Evolutionary conservation across 1,284 basidiomycete species (phyloP).

Genomic region (Schizophyllum commune): DNA sequence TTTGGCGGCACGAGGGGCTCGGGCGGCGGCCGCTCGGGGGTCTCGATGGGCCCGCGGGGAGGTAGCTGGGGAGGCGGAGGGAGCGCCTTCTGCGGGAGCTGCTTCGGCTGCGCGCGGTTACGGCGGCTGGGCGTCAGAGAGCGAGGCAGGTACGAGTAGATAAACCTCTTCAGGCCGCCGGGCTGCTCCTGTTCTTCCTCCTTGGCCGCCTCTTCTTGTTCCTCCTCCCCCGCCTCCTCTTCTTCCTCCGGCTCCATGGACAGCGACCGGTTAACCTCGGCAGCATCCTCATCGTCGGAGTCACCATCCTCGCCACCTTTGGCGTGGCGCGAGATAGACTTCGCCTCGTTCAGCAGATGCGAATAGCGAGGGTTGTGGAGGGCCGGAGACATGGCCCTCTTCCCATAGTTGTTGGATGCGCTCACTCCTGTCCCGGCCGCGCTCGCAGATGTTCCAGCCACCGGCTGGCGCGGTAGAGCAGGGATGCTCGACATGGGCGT

Average conservation of each 20-base stretch:
- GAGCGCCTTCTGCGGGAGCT: slow-evolving; percentile 33
- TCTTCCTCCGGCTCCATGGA: not conserved
- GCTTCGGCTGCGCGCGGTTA: slow-evolving; percentile 7
- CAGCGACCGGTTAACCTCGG: not conserved
- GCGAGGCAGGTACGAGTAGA: slow-evolving; percentile 56
- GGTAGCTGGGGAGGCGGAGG: slow-evolving; percentile 42
- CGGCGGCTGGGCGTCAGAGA: slow-evolving; percentile 26
- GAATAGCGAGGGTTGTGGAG: slow-evolving; percentile 48
- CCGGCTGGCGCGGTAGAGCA: not conserved
- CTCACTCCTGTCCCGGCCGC: too few relatives aligned
- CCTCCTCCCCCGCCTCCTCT: slow-evolving; percentile 1
- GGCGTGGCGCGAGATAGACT: slow-evolving; percentile 20
- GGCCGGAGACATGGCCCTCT: slow-evolving; percentile 20
- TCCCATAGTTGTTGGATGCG: slow-evolving; percentile 6
- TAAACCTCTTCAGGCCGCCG: slow-evolving; percentile 39
- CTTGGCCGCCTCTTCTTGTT: slow-evolving; percentile 3
- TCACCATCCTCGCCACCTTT: not conserved
- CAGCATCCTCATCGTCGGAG: not conserved
- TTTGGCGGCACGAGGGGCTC: slow-evolving; percentile 45
- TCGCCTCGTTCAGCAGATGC: slow-evolving; percentile 47
- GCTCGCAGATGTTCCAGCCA: too few relatives aligned
- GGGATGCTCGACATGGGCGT: slow-evolving; percentile 26
- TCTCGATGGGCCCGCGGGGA: slow-evolving; percentile 47
- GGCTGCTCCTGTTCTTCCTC: slow-evolving; percentile 11
- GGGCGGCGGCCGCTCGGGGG: slow-evolving; percentile 44